A percentile compares a stretch with the other conserved stretches of the same genome.
These are phyloP conservation scores for Eimeria necatrix DNA, from an alignment of 169 alveolate genomes.

Conservation along the genomic window DNA sequence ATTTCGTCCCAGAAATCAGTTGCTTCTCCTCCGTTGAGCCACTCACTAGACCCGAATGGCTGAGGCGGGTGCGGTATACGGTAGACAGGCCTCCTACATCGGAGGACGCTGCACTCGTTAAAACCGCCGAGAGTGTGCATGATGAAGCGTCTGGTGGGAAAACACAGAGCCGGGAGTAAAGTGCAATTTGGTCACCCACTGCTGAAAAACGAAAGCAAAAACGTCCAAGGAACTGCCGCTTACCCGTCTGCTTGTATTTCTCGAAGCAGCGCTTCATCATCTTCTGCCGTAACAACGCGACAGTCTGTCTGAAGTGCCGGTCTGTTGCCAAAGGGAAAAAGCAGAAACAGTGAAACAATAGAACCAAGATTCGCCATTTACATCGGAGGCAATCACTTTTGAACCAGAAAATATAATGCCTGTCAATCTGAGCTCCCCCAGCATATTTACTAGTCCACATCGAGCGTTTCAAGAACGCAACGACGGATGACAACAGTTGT, in stretches of 20 bases:
- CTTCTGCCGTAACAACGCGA: slow-evolving; percentile 45
- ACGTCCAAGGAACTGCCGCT: not conserved
- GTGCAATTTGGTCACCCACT: not conserved
- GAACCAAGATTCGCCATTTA: no score
- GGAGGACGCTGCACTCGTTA: slow-evolving; percentile 64
- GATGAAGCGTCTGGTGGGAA: not conserved
- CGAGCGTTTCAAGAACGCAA: no score
- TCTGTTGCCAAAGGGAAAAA: not conserved
- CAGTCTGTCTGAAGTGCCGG: slow-evolving; percentile 63
- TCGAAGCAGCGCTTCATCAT: slow-evolving; percentile 27
- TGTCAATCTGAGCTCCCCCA: no score
- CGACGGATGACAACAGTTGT: not conserved
- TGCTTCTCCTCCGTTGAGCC: slow-evolving; percentile 40
- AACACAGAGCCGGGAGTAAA: not conserved
- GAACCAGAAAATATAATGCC: no score
- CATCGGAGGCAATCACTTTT: no score
- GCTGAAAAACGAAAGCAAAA: not conserved
- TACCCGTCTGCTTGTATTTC: slow-evolving; percentile 72
- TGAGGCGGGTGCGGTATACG: slow-evolving; percentile 61
- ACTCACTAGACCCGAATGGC: slow-evolving; percentile 41
- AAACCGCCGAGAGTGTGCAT: slow-evolving; percentile 63
- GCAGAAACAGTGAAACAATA: no score
- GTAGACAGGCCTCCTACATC: slow-evolving; percentile 58
- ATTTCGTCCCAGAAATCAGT: slow-evolving; percentile 63
- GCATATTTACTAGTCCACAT: no score